phyloP scores from a whole-genome alignment of 225 moss, liverwort and hornwort genomes.

The Sphagnum contortum region DNA sequence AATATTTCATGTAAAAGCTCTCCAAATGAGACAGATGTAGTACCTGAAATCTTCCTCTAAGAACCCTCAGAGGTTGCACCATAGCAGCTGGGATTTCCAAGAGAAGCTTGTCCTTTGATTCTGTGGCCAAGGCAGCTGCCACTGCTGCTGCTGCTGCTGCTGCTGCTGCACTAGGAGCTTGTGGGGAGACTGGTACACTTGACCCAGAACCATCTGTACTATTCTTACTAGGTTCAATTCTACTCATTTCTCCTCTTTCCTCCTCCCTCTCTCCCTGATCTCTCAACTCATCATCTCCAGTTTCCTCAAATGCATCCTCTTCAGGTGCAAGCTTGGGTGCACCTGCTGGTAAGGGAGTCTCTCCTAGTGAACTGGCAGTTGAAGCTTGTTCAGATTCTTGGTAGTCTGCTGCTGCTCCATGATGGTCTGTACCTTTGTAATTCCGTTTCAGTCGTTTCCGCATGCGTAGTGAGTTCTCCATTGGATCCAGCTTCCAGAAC shows the following conservation, averaged over 20 bases:
- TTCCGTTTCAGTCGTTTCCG: conserved; percentile 90
- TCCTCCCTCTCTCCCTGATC: conserved; percentile 57
- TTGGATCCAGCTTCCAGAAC: conserved; percentile 78
- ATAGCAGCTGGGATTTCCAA: conserved; percentile 79
- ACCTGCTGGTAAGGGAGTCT: conserved; percentile 54
- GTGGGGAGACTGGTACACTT: conserved; percentile 15
- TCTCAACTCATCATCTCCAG: conserved; percentile 37
- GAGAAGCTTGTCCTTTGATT: conserved; percentile 74
- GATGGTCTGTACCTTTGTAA: conserved; percentile 65
- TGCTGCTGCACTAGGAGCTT: conserved; percentile 8
- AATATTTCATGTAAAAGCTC: background rate
- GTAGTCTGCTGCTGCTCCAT: conserved; percentile 58
- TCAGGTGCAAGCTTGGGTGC: conserved; percentile 77
- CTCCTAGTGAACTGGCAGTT: conserved; percentile 26
- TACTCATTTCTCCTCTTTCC: conserved; percentile 19
- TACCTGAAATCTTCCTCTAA: conserved; percentile 99
- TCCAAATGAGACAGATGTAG: no score
- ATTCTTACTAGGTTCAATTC: conserved; percentile 20
- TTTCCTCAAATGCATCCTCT: conserved; percentile 40
- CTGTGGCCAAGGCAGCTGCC: conserved; percentile 43
- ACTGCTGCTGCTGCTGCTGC: conserved; percentile 46
- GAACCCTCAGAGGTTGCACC: conserved; percentile 75
- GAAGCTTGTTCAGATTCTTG: conserved; percentile 29
- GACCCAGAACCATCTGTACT: conserved; percentile 13
- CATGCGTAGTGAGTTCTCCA: conserved; percentile 92